Evolutionary conservation across 1,284 basidiomycete genomes (phyloP).

Genomic region (Cystobasidium pallidum): DNA sequence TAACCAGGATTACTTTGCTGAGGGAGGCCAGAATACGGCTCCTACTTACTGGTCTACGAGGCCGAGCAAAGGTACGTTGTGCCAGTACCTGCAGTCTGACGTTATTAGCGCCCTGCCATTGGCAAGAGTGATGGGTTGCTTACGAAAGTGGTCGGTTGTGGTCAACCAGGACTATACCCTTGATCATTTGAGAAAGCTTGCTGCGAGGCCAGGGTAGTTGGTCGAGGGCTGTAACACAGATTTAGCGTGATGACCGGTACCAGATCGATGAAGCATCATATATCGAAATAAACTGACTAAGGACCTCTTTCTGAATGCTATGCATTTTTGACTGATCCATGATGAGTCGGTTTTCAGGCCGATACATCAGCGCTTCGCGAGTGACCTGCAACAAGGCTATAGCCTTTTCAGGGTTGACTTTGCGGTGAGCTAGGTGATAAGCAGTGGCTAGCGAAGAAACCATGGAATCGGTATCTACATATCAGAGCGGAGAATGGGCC

Average conservation of each 20-base stretch:
- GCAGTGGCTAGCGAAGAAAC: slow-evolving; percentile 53
- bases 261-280: no score
- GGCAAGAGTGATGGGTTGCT: no score
- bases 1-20: no score
- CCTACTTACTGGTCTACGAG: slow-evolving; percentile 52
- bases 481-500: neutral
- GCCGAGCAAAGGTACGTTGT: slow-evolving; percentile 48
- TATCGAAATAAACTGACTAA: no score
- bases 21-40: no score
- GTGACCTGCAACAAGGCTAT: slow-evolving; percentile 54
- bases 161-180: slow-evolving; percentile 54
- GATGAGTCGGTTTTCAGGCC: slow-evolving; percentile 54
- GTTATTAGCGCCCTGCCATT: no score
- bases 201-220: slow-evolving; percentile 51
- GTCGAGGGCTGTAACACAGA: slow-evolving; percentile 49
- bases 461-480: slow-evolving; percentile 50
- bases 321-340: slow-evolving; percentile 52
- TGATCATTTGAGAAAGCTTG: slow-evolving; percentile 48
- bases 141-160: slow-evolving; percentile 50
- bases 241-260: no score
- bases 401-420: slow-evolving; percentile 40
- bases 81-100: slow-evolving; percentile 43
- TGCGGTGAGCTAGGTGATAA: slow-evolving; percentile 53
- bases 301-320: slow-evolving; percentile 52
- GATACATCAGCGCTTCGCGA: slow-evolving; percentile 51